phyloP scores from a whole-genome alignment of 164 flowering plant species.

The Piper betle region DNA sequence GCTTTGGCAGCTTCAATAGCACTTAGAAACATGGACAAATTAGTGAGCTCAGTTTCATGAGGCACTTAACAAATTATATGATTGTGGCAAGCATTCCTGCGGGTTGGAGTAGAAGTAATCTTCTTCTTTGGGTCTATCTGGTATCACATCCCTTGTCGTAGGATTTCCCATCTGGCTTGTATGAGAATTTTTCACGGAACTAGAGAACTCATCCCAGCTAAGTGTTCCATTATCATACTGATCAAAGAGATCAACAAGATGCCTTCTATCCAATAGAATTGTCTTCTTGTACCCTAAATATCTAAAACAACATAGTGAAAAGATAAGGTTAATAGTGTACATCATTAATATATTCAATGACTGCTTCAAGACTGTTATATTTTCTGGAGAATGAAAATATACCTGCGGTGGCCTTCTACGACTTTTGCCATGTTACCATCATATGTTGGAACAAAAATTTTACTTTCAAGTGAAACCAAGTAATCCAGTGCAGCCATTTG shows the following conservation, averaged over 20 bases:
- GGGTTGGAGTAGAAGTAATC: conserved; percentile 87
- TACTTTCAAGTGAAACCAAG: conserved; percentile 87
- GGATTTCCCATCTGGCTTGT: conserved; percentile 61
- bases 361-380: not conserved
- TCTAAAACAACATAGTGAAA: conserved; percentile 19
- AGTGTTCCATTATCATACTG: conserved; percentile 38
- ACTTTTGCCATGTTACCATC: conserved; percentile 99
- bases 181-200: conserved; percentile 52
- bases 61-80: conserved; percentile 14
- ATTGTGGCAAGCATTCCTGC: conserved; percentile 53
- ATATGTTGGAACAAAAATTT: conserved; percentile 89
- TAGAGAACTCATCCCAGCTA: conserved; percentile 64
- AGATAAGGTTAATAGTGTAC: not conserved
- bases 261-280: conserved; percentile 52
- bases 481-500: conserved; percentile 98
- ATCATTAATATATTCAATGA: too few relatives aligned
- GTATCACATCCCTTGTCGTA: conserved; percentile 46
- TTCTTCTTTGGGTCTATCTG: conserved; percentile 79
- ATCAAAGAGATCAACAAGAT: conserved; percentile 65
- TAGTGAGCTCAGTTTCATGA: not conserved
- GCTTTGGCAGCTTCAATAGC: not conserved
- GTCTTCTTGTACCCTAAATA: conserved; percentile 73
- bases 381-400: not conserved
- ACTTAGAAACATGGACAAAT: not conserved
- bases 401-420: conserved; percentile 99